Conservation (phyloP, 495 filamentous ascomycete species). For the Monascus purpureus region DNA sequence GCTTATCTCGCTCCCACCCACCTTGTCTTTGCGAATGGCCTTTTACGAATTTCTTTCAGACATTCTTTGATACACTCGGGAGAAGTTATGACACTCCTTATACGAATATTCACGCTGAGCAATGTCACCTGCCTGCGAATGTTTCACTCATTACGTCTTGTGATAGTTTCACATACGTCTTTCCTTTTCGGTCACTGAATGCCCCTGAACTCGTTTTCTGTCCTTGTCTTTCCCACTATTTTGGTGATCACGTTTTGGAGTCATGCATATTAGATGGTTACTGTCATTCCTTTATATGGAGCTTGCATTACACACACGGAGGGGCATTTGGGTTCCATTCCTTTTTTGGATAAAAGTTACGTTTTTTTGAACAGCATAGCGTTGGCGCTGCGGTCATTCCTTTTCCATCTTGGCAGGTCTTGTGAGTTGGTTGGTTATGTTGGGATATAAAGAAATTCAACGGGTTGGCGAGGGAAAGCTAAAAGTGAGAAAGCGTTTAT, state of each 20-base stretch:
- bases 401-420: constrained; percentile 26
- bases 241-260: too few species aligned
- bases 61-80: constrained; percentile 20
- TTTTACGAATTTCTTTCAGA: constrained; percentile 14
- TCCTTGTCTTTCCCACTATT: constrained; percentile 12
- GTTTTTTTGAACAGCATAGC: constrained; percentile 27
- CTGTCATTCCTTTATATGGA: constrained; percentile 25
- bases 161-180: constrained; percentile 14
- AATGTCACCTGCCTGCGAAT: too few species aligned
- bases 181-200: constrained; percentile 22
- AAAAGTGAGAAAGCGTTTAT: too few species aligned
- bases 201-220: constrained; percentile 10
- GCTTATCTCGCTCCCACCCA: too few species aligned
- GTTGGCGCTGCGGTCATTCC: constrained; percentile 34
- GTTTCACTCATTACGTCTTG: too few species aligned
- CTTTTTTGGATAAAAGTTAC: constrained; percentile 19
- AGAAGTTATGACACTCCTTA: not conserved
- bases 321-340: constrained; percentile 29
- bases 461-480: too few species aligned
- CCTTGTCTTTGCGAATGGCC: too few species aligned
- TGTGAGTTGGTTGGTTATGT: constrained; percentile 7
- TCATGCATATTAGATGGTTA: constrained; percentile 24
- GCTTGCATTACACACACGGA: too few species aligned
- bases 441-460: too few species aligned
- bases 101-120: not conserved